Conservation (phyloP, 23 red algal species). For the Gracilaria vermiculophylla region DNA sequence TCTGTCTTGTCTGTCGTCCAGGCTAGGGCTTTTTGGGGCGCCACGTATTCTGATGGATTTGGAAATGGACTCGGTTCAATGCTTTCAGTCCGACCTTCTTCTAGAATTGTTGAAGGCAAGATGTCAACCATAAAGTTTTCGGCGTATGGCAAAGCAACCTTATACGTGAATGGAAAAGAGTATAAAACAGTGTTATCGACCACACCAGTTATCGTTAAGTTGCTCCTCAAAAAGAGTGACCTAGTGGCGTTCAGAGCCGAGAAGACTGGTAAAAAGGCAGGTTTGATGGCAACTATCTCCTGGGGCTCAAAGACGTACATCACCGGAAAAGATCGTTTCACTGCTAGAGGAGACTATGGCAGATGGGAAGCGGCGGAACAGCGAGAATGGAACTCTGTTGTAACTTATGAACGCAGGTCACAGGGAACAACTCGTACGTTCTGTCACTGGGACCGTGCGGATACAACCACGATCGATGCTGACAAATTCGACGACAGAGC, state of each 20-base stretch:
- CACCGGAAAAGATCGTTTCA: background rate
- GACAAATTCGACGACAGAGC: background rate
- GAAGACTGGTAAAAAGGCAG: background rate
- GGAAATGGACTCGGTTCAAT: background rate
- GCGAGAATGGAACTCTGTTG: background rate
- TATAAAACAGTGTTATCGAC: background rate
- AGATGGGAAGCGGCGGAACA: background rate
- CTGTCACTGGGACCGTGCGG: constrained; percentile 4
- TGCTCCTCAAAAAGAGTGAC: background rate
- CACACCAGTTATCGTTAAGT: background rate
- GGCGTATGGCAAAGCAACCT: background rate
- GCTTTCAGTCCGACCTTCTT: background rate
- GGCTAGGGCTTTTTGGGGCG: background rate
- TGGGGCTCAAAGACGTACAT: background rate
- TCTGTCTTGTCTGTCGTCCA: background rate
- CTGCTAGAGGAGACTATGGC: background rate
- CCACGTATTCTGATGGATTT: background rate
- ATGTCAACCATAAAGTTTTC: constrained; percentile 5
- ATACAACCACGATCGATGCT: background rate
- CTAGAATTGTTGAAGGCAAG: background rate
- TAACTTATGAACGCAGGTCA: background rate
- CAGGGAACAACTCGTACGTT: background rate
- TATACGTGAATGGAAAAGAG: background rate
- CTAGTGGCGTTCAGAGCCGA: background rate
- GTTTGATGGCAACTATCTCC: background rate